A percentile compares a stretch with the other conserved stretches of the same genome.
Conservation (phyloP, 1,284 basidiomycete genomes). For the Phylloboletellus chloephorus region DNA sequence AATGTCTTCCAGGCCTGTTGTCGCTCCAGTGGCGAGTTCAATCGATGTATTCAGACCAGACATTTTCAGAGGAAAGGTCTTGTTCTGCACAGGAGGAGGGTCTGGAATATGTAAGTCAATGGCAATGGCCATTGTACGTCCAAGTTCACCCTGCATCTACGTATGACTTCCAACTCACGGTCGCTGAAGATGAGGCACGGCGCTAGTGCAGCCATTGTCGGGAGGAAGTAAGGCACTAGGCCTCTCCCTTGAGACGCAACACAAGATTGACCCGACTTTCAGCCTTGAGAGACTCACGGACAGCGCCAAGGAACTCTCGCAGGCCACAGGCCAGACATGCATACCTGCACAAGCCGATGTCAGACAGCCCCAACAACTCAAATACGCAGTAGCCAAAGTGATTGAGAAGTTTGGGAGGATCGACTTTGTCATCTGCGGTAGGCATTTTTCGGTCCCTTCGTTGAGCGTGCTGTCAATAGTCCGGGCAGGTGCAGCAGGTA, state of each 20-base stretch:
- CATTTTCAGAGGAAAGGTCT: constrained; percentile 88
- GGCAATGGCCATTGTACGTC: constrained; percentile 71
- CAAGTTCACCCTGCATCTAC: background rate
- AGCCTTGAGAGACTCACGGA: constrained; percentile 74
- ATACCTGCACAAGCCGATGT: constrained; percentile 81
- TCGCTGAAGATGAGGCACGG: constrained; percentile 75
- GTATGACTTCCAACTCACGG: constrained; percentile 1
- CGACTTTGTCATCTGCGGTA: constrained; percentile 93
- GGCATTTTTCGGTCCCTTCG: constrained; percentile 13
- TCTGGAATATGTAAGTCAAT: constrained; percentile 92
- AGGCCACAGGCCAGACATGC: constrained; percentile 66
- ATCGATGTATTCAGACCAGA: constrained; percentile 67
- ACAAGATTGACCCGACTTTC: constrained; percentile 1
- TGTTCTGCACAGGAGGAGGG: constrained; percentile 89
- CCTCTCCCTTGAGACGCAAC: background rate
- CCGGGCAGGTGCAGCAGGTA: constrained; percentile 77
- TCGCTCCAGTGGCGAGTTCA: constrained; percentile 47
- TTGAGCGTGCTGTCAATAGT: background rate
- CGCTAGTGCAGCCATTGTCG: constrained; percentile 76
- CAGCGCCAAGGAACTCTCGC: constrained; percentile 68
- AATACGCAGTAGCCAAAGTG: constrained; percentile 71
- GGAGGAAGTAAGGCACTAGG: constrained; percentile 64
- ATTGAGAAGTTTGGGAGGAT: constrained; percentile 80
- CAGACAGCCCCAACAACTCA: constrained; percentile 66
- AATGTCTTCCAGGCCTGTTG: constrained; percentile 15